These are phyloP conservation scores for Cadophora luteo-olivacea DNA, from an alignment of 2,329 filamentous ascomycete species.

Conservation along the genomic window DNA sequence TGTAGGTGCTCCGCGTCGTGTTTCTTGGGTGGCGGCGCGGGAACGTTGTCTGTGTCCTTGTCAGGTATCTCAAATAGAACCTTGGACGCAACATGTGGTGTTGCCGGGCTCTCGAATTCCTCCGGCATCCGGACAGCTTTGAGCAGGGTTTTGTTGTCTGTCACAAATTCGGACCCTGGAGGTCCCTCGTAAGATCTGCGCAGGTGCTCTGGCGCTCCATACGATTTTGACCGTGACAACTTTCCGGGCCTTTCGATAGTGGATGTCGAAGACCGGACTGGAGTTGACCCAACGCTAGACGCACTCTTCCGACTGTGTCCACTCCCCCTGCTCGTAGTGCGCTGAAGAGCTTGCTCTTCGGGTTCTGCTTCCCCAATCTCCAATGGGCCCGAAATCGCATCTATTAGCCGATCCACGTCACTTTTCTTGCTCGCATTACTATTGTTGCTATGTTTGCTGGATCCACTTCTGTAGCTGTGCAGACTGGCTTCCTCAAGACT, in stretches of 20 bases:
- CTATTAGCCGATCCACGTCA: conserved; percentile 74
- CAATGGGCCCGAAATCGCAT: conserved; percentile 71
- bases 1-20: conserved; percentile 43
- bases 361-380: conserved; percentile 49
- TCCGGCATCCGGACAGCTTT: conserved; percentile 55
- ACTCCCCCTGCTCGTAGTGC: conserved; percentile 35
- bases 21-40: conserved; percentile 8
- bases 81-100: conserved; percentile 26
- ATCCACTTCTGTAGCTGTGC: conserved; percentile 39
- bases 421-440: conserved; percentile 56
- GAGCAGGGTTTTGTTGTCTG: conserved; percentile 50
- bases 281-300: conserved; percentile 25
- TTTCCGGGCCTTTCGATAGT: conserved; percentile 20
- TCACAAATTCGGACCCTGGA: conserved; percentile 49
- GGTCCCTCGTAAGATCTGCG: conserved; percentile 41
- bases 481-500: conserved; percentile 39
- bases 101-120: conserved; percentile 39
- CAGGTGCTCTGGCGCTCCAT: conserved; percentile 34
- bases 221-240: conserved; percentile 35
- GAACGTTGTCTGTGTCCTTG: background rate
- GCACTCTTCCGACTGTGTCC: conserved; percentile 32
- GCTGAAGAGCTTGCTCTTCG: conserved; percentile 30
- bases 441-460: conserved; percentile 38
- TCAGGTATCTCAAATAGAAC: conserved; percentile 35
- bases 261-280: background rate